phyloP scores from a whole-genome alignment of 495 filamentous ascomycete species.

The Hyaloscypha bicolor region DNA sequence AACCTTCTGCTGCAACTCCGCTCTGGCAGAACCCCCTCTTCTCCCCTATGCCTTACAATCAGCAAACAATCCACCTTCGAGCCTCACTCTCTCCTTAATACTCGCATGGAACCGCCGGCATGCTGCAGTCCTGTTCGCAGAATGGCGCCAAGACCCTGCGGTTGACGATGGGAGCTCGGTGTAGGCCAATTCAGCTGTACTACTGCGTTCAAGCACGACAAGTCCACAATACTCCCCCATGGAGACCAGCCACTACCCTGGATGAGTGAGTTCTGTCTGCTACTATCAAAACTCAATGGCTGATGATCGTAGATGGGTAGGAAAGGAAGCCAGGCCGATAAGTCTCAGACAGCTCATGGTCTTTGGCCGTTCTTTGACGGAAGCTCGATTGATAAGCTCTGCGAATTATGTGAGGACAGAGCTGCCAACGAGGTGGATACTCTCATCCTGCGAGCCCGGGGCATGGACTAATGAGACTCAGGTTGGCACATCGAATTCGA shows the following conservation, averaged over 20 bases:
- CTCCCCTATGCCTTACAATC: background rate
- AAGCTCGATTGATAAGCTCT: constrained; percentile 84
- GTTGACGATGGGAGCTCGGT: constrained; percentile 27
- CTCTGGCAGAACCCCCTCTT: background rate
- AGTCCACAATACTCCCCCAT: constrained; percentile 54
- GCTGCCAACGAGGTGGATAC: constrained; percentile 77
- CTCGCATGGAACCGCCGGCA: constrained; percentile 35
- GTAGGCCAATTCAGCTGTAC: constrained; percentile 3
- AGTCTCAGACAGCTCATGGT: constrained; percentile 92
- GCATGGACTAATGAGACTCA: constrained; percentile 34
- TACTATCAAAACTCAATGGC: background rate
- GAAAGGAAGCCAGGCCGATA: constrained; percentile 81
- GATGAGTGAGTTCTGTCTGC: constrained; percentile 70
- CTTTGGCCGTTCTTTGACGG: constrained; percentile 86
- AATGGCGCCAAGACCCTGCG: constrained; percentile 29
- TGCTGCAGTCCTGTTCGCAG: constrained; percentile 36
- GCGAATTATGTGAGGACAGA: constrained; percentile 98
- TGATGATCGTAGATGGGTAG: constrained; percentile 69
- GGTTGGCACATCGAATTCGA: constrained; percentile 88
- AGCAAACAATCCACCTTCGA: constrained; percentile 1
- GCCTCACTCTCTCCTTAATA: background rate
- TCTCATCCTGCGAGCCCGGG: background rate
- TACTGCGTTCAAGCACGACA: constrained; percentile 11
- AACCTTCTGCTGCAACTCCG: background rate
- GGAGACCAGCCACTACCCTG: constrained; percentile 79